Conservation (phyloP, 2,329 filamentous ascomycete genomes). For the Monosporascus sp. region DNA sequence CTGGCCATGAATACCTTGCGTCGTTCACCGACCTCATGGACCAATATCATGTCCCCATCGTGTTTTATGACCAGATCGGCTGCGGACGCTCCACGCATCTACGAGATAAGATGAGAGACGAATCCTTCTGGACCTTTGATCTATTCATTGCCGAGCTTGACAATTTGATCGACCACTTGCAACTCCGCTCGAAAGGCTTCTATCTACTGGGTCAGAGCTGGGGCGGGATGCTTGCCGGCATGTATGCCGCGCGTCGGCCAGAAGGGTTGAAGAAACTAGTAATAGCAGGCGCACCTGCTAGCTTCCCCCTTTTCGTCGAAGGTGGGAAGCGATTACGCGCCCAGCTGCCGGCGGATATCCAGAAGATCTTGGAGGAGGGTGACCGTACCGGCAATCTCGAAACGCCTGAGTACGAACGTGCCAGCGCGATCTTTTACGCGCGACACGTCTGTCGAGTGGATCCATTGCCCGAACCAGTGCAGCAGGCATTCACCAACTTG, state of each 20-base stretch:
- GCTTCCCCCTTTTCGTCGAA: conserved; percentile 11
- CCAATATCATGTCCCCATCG: neutral
- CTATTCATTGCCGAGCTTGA: conserved; percentile 10
- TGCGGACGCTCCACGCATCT: conserved; percentile 40
- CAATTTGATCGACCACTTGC: conserved; percentile 6
- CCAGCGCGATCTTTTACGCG: conserved; percentile 6
- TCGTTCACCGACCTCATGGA: neutral
- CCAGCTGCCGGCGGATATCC: conserved; percentile 11
- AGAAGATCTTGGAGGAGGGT: conserved; percentile 11
- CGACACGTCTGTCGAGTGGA: conserved; percentile 11
- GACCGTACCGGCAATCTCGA: conserved; percentile 11
- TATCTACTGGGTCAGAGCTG: neutral
- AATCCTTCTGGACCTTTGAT: conserved; percentile 9
- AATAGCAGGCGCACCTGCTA: conserved; percentile 10
- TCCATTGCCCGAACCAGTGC: conserved; percentile 10
- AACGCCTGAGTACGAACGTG: conserved; percentile 11
- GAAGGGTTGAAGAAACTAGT: conserved; percentile 10
- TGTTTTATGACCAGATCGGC: conserved; percentile 47
- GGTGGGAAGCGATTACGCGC: conserved; percentile 8
- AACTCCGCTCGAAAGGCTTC: conserved; percentile 1
- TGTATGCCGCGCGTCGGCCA: conserved; percentile 2
- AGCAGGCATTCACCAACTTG: conserved; percentile 8
- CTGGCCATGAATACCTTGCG: conserved; percentile 3
- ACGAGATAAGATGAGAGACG: conserved; percentile 30
- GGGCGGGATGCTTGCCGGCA: conserved; percentile 5